Conservation (phyloP, 2,329 filamentous ascomycete genomes). For the Aspergillus floridensis region DNA sequence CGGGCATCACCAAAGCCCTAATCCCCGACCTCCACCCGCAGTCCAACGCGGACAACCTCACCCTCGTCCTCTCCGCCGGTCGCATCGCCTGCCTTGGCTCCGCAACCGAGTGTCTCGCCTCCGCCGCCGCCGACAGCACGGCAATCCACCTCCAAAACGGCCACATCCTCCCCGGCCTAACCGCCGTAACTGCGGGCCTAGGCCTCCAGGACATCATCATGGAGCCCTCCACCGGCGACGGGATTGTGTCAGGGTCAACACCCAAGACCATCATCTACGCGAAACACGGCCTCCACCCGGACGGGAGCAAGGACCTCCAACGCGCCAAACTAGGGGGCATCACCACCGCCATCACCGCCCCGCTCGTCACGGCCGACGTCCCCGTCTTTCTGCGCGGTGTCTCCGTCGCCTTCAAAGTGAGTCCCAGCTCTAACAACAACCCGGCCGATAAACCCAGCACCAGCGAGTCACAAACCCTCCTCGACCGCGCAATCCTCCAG, state of each 20-base stretch:
- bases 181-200: neutral
- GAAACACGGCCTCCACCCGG: neutral
- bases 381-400: neutral
- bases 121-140: neutral
- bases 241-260: neutral
- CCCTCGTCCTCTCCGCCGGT: neutral
- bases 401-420: neutral
- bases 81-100: neutral
- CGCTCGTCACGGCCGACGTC: neutral
- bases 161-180: neutral
- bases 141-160: neutral
- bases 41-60: neutral
- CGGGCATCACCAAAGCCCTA: neutral
- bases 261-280: neutral
- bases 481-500: neutral
- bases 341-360: neutral
- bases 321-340: neutral
- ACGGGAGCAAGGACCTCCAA: neutral
- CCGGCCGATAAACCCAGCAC: neutral
- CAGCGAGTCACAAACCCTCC: neutral
- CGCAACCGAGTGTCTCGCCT: neutral
- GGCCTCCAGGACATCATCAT: neutral
- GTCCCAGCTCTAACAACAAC: neutral
- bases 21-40: neutral
- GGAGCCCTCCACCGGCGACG: neutral